Conservation (phyloP, 352 stramenopile genomes). For the Bremia lactucae region DNA sequence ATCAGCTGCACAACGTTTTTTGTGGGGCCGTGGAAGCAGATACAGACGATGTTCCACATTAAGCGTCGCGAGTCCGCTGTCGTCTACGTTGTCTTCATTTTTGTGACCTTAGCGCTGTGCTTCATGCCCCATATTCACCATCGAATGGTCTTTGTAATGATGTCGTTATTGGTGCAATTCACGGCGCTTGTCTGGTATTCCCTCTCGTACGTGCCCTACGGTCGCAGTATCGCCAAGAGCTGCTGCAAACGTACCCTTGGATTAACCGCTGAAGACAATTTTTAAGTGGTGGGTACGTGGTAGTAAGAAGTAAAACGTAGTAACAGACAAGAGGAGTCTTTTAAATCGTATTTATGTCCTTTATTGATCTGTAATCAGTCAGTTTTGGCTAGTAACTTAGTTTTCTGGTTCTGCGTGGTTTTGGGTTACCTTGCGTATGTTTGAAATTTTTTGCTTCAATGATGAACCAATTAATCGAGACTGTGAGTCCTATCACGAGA, state of each 20-base stretch:
- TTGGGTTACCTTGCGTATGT: conserved; percentile 16
- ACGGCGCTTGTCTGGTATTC: conserved; percentile 78
- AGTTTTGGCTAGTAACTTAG: conserved; percentile 33
- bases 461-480: conserved; percentile 85
- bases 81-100: conserved; percentile 74
- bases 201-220: conserved; percentile 83
- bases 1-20: conserved; percentile 82
- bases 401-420: conserved; percentile 6
- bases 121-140: conserved; percentile 60
- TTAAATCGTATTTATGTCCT: conserved; percentile 1
- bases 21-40: conserved; percentile 69
- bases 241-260: conserved; percentile 60
- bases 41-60: conserved; percentile 73
- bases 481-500: conserved; percentile 61
- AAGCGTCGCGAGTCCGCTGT: conserved; percentile 63
- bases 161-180: conserved; percentile 74
- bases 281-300: no score
- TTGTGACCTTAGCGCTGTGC: conserved; percentile 61
- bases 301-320: conserved; percentile 21
- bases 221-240: conserved; percentile 46
- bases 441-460: conserved; percentile 60
- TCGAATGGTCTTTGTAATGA: conserved; percentile 53
- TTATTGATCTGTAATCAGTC: conserved; percentile 22
- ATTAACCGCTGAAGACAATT: conserved; percentile 37
- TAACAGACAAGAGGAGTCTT: not conserved